Conservation (phyloP, 176 grass and related monocot species). For the Oryza glumipatula region DNA sequence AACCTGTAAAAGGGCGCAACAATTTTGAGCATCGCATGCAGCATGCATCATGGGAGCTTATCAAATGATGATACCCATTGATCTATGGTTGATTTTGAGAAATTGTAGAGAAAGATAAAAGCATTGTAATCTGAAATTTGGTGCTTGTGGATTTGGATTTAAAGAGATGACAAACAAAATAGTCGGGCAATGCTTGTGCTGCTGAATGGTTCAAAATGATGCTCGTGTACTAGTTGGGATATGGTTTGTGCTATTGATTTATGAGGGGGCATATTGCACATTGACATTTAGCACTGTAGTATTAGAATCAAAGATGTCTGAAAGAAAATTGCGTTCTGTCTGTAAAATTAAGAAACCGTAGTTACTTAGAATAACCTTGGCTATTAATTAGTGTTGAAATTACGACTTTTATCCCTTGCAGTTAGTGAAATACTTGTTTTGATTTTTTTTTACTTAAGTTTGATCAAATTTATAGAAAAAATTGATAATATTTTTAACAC, state of each 20-base stretch:
- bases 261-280: background rate
- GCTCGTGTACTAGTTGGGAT: background rate
- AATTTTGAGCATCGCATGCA: background rate
- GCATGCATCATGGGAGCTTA: background rate
- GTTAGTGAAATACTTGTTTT: no score
- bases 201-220: background rate
- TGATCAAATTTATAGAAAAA: no score
- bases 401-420: no score
- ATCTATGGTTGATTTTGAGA: background rate
- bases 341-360: background rate
- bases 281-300: background rate
- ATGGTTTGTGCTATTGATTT: background rate
- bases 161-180: background rate
- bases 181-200: background rate
- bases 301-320: no score
- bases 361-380: no score
- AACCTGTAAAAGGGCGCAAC: background rate
- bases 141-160: background rate
- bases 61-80: background rate
- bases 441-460: no score
- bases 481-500: no score
- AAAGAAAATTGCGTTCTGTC: no score
- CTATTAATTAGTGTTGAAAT: no score
- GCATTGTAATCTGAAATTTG: background rate
- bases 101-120: background rate